Conservation (phyloP, 495 filamentous ascomycete genomes). For the Penicillium subrubescens region DNA sequence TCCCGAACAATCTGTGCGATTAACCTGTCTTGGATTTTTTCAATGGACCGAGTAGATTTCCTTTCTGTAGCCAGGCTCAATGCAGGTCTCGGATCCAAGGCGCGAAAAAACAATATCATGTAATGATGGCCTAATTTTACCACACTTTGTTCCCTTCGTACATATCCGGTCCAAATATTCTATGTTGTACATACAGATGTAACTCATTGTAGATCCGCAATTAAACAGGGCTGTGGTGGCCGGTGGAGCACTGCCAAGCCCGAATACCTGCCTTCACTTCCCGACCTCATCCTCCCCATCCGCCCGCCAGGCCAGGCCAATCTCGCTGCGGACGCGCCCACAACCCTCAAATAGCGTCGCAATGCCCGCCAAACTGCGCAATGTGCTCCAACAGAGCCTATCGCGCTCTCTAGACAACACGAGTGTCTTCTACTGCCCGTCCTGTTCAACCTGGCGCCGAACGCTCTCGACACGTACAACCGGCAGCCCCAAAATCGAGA, state of each 20-base stretch:
- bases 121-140: conserved; percentile 23
- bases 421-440: conserved; percentile 40
- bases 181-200: background rate
- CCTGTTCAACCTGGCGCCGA: conserved; percentile 42
- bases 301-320: conserved; percentile 8
- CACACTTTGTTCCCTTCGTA: conserved; percentile 1
- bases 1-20: conserved; percentile 12
- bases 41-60: conserved; percentile 12
- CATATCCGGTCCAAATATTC: background rate
- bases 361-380: conserved; percentile 49
- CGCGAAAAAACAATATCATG: conserved; percentile 23
- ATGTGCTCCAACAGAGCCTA: conserved; percentile 41
- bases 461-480: conserved; percentile 34
- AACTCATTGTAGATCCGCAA: background rate
- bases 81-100: conserved; percentile 7
- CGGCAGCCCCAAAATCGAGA: conserved; percentile 13
- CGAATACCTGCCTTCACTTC: conserved; percentile 18
- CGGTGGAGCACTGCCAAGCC: conserved; percentile 29
- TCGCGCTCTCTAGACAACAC: conserved; percentile 27
- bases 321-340: conserved; percentile 13
- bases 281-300: conserved; percentile 17
- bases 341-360: conserved; percentile 13
- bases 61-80: conserved; percentile 8
- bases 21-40: conserved; percentile 3
- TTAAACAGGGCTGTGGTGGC: background rate